Evolutionary conservation across 2,329 filamentous ascomycete genomes (phyloP).

Genomic region (Cryphonectria naterciae): DNA sequence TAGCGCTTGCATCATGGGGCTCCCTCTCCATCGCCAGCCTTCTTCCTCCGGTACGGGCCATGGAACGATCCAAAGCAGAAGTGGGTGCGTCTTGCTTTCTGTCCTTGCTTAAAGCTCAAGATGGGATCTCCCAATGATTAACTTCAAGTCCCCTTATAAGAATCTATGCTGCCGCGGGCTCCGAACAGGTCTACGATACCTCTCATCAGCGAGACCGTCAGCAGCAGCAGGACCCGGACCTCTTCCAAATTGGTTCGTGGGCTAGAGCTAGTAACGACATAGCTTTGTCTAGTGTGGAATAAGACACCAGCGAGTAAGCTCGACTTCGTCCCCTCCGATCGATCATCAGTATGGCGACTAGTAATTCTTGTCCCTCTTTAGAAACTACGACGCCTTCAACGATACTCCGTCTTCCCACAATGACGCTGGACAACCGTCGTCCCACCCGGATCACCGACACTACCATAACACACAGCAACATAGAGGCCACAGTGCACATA

Average conservation of each 20-base stretch:
- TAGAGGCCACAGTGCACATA: background rate
- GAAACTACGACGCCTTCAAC: background rate
- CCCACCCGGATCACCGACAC: background rate
- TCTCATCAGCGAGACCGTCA: background rate
- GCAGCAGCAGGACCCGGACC: background rate
- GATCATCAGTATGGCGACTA: background rate
- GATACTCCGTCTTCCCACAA: background rate
- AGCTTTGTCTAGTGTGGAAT: background rate
- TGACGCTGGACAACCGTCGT: background rate
- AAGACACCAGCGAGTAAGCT: background rate
- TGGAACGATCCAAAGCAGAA: background rate
- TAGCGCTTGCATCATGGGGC: background rate
- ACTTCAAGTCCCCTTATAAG: background rate
- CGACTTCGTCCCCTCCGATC: background rate
- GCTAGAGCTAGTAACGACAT: background rate
- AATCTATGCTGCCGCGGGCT: background rate
- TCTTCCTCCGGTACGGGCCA: background rate
- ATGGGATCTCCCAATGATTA: background rate
- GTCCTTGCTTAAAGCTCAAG: background rate
- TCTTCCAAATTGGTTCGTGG: background rate
- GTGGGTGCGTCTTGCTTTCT: background rate
- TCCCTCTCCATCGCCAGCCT: slow-evolving; percentile 1
- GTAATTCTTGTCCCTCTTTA: background rate
- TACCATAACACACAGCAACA: background rate
- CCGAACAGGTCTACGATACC: background rate